Percentiles rank a stretch among this genome's conserved stretches.
phyloP scores from a whole-genome alignment of 768 basidiomycete species.

The Mycena galopus region DNA sequence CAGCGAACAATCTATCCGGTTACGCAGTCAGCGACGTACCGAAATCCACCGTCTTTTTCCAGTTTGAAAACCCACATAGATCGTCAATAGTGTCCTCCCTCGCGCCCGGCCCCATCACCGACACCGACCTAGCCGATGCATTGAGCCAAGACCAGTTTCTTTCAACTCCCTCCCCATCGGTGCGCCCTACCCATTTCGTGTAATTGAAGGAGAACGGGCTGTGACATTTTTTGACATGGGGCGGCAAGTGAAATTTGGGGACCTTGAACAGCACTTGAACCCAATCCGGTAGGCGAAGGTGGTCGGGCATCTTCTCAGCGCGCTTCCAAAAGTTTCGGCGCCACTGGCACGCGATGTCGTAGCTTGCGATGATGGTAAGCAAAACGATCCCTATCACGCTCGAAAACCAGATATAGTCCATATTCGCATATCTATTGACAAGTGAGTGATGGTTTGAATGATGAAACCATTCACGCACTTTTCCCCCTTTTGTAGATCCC shows the following conservation, averaged over 20 bases:
- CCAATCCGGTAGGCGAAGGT: not conserved
- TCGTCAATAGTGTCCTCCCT: slow-evolving; percentile 44
- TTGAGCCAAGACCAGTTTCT: slow-evolving; percentile 47
- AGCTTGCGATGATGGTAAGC: slow-evolving; percentile 2
- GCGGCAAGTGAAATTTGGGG: slow-evolving; percentile 51
- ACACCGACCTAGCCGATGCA: slow-evolving; percentile 25
- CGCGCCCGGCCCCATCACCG: slow-evolving; percentile 39
- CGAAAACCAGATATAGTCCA: not conserved
- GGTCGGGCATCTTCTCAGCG: not conserved
- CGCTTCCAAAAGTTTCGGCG: slow-evolving; percentile 31
- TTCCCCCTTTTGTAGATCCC: not conserved
- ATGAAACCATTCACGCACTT: not conserved
- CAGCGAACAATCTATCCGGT: too few species aligned
- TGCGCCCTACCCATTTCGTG: slow-evolving; percentile 40
- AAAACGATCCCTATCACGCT: not conserved
- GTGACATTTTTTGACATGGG: slow-evolving; percentile 41
- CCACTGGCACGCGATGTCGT: slow-evolving; percentile 47
- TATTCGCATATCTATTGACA: not conserved
- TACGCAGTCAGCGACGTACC: slow-evolving; percentile 17
- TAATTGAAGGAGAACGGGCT: slow-evolving; percentile 47
- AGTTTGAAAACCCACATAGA: slow-evolving; percentile 40
- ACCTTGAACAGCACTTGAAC: slow-evolving; percentile 26
- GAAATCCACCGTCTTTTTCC: slow-evolving; percentile 34
- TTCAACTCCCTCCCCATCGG: slow-evolving; percentile 53
- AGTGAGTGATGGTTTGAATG: not conserved